A percentile compares a stretch with the other conserved stretches of the same genome.
Conservation (phyloP, 306 rosid genomes). For the Lithocarpus polystachyus region DNA sequence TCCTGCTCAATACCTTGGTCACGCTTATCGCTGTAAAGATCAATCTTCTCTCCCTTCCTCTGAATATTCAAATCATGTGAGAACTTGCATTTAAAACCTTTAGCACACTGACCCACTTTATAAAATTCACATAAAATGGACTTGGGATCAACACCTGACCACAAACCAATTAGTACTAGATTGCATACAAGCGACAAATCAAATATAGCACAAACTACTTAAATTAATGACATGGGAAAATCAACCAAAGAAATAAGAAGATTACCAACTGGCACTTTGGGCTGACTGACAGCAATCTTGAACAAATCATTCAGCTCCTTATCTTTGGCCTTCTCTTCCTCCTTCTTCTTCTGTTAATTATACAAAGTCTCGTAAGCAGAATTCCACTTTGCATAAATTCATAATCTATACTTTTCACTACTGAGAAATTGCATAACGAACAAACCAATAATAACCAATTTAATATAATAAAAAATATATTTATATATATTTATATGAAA, state of each 20-base stretch:
- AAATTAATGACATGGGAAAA: not conserved
- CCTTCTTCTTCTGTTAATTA: conserved; percentile 78
- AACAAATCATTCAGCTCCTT: conserved; percentile 91
- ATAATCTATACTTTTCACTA: too few relatives aligned
- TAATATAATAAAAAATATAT: too few relatives aligned
- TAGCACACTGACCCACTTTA: conserved; percentile 87
- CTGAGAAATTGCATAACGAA: too few relatives aligned
- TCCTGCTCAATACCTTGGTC: conserved; percentile 54
- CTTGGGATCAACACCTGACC: conserved; percentile 96
- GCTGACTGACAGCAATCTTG: conserved; percentile 91
- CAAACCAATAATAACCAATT: too few relatives aligned
- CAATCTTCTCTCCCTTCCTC: conserved; percentile 99
- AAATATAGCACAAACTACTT: not conserved
- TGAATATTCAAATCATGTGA: conserved; percentile 94
- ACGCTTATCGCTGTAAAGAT: conserved; percentile 83
- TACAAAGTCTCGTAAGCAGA: not conserved
- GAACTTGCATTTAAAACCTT: conserved; percentile 98
- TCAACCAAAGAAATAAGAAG: not conserved
- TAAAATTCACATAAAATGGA: conserved; percentile 87
- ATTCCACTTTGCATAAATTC: too few relatives aligned
- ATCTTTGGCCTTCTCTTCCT: conserved; percentile 91
- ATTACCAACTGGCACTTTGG: conserved; percentile 82
- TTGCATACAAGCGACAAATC: not conserved
- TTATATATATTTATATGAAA: too few relatives aligned
- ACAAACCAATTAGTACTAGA: conserved; percentile 10